phyloP scores from a whole-genome alignment of 305 asterid species.

The Solanum hybrid region DNA sequence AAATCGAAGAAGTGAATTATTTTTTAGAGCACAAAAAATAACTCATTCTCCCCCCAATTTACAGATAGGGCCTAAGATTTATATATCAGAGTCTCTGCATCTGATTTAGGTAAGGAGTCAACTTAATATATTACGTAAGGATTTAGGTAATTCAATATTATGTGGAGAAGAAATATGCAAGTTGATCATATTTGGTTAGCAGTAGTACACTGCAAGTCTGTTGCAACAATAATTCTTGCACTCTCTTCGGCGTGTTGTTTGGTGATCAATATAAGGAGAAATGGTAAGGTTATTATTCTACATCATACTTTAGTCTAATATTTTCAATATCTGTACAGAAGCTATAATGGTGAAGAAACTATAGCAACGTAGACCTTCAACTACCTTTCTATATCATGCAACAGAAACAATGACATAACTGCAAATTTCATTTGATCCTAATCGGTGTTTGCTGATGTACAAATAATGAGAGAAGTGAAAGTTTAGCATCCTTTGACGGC shows the following conservation, averaged over 20 bases:
- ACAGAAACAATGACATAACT: background rate
- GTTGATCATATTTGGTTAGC: background rate
- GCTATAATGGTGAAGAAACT: background rate
- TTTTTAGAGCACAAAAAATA: too few species aligned
- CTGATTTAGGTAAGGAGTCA: conserved; percentile 19
- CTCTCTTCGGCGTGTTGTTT: conserved; percentile 3
- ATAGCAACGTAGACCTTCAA: background rate
- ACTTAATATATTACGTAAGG: background rate
- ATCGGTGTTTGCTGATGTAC: background rate
- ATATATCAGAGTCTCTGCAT: conserved; percentile 17
- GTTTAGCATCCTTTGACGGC: conserved; percentile 7
- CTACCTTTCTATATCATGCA: background rate
- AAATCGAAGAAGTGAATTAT: too few species aligned
- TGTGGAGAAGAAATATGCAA: background rate
- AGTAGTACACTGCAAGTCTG: background rate
- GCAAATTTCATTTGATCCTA: background rate
- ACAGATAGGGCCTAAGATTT: conserved; percentile 27
- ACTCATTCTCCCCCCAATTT: too few species aligned
- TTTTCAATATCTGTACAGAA: background rate
- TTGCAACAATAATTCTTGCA: conserved; percentile 12
- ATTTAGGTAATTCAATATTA: background rate
- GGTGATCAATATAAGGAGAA: conserved; percentile 4
- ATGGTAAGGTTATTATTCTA: conserved; percentile 11
- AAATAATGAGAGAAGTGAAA: background rate
- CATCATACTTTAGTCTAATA: background rate